Evolutionary conservation across 2,329 filamentous ascomycete genomes (phyloP).

Genomic region (Ceratocystis ficicola): DNA sequence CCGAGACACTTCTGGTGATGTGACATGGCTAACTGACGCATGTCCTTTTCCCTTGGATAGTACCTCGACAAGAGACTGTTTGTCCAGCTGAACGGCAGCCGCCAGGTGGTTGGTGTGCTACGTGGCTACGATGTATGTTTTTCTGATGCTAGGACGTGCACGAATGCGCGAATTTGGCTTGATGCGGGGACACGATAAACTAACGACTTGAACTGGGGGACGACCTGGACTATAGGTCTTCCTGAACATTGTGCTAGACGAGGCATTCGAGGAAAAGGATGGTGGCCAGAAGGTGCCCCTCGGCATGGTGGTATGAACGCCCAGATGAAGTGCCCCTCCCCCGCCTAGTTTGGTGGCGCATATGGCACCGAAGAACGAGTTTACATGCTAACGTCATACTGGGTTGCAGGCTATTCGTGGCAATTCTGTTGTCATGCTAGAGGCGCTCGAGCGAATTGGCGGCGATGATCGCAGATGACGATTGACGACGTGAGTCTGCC

Average conservation of each 20-base stretch:
- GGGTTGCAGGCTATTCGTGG: conserved; percentile 69
- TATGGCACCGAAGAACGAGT: not conserved
- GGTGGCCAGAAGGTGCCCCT: conserved; percentile 81
- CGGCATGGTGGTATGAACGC: conserved; percentile 70
- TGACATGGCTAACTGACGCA: not conserved
- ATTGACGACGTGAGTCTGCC: conserved; percentile 23
- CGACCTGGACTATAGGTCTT: conserved; percentile 57
- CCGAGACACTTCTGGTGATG: too few relatives aligned
- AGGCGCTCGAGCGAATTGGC: conserved; percentile 60
- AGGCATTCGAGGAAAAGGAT: conserved; percentile 87
- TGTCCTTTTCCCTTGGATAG: conserved; percentile 37
- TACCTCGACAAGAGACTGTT: conserved; percentile 99
- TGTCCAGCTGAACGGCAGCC: conserved; percentile 92
- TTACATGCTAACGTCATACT: conserved; percentile 25
- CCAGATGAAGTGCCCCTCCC: not conserved
- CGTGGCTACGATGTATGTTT: conserved; percentile 83
- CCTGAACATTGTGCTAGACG: conserved; percentile 94
- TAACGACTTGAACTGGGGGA: not conserved
- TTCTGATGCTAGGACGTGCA: not conserved
- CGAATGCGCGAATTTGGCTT: not conserved
- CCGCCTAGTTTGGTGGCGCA: not conserved
- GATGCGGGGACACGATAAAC: not conserved
- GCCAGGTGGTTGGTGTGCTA: conserved; percentile 89
- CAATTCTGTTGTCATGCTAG: conserved; percentile 97
- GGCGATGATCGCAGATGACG: conserved; percentile 42